Base-by-base conservation (phyloP, 768 basidiomycete species). In the Rickenella mellea region DNA sequence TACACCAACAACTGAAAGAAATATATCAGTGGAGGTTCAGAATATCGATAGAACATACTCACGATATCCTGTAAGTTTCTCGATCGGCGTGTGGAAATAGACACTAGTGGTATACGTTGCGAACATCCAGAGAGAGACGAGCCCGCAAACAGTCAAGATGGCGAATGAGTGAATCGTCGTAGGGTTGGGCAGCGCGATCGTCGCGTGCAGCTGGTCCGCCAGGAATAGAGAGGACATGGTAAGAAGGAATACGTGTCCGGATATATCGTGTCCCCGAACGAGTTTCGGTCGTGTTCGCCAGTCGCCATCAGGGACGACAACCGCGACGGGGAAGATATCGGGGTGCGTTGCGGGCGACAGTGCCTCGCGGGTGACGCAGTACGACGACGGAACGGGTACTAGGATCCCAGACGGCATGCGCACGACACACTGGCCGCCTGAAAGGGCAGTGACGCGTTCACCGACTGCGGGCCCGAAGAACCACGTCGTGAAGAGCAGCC, bases 241-340 rank as follows among this genome's bases (percentile, higher is more conserved):
- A 48, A 97, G 71, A 47, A 98, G 71, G 66, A 96, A 97, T 24
- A 91, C 69, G 55, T 97, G 94, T 6, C 94, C 94, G 0, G 90
- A 93, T 11, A 97, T 77, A 53, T 98, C 94, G 57, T 96, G 91
- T 0, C 94, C 94, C 30, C 69, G 73, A 41, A 77, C 71, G 48
- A 94, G 63, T 22, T 83, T 65, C 7, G 91, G 87, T 10, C 51
- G 35, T 5, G 55, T 32, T 29, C 29, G 27, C 43, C 42, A 52
- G 32, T 28, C 43, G 36, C 28, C 40, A 4, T 62, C 57, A 1
- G 69, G 67, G 4, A 59, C 37, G 40, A 72, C 50, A 17, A 63
- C 53, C 17, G 43, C 39, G 4, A 64, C 50, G 9, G 68, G 54
- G 62, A 89, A 87, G 31, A 88, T 64, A 11, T 60, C 48, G 1